Evolutionary conservation across 1,284 basidiomycete genomes (phyloP).

Genomic region (Phlebopus sp.): DNA sequence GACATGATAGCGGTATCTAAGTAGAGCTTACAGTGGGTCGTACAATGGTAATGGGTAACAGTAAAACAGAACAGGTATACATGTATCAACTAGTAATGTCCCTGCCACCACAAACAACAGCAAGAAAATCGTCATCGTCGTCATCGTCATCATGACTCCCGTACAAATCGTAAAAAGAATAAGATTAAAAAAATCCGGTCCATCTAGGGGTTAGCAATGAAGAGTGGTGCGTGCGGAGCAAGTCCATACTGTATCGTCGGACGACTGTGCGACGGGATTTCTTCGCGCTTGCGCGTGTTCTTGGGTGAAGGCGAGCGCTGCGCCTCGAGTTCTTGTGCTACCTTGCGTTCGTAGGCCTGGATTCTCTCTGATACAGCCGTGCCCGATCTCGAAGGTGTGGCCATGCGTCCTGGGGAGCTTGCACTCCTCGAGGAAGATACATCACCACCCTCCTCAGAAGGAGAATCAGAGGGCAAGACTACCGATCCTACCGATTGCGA

Average conservation of each 20-base stretch:
- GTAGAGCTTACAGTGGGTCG: too few relatives aligned
- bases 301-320: conserved; percentile 17
- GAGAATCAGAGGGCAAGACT: neutral
- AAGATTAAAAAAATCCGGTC: conserved; percentile 13
- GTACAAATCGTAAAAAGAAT: too few relatives aligned
- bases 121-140: too few relatives aligned
- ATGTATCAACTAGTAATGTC: too few relatives aligned
- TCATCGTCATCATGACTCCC: too few relatives aligned
- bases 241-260: conserved; percentile 43
- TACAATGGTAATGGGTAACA: too few relatives aligned
- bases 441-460: conserved; percentile 1
- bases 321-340: conserved; percentile 31
- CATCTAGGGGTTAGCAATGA: conserved; percentile 50
- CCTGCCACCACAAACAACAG: too few relatives aligned
- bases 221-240: conserved; percentile 44
- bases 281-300: conserved; percentile 32
- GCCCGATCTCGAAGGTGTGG: conserved; percentile 3
- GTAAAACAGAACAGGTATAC: too few relatives aligned
- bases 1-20: too few relatives aligned
- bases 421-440: conserved; percentile 3
- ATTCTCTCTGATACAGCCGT: conserved; percentile 35
- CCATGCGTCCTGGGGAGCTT: neutral
- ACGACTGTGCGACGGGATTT: conserved; percentile 27
- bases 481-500: conserved; percentile 7
- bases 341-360: conserved; percentile 39